Evolutionary conservation across 2,329 filamentous ascomycete species (phyloP), one percentile per base, ranked within the genome.

Genomic region (Ustilaginoidea virens): DNA sequence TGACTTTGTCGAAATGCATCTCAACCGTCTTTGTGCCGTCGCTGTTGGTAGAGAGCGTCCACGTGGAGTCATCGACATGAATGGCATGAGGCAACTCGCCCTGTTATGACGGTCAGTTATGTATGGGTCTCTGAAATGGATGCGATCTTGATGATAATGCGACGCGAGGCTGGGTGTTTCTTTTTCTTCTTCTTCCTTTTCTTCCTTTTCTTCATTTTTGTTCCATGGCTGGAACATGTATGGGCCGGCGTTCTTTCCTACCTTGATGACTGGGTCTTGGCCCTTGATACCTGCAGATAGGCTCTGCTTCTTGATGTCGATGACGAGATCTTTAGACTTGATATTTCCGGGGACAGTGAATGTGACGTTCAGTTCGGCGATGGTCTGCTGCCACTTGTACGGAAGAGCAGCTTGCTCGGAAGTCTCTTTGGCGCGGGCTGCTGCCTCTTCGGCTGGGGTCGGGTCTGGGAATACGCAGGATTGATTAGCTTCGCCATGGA

Each of bases 381-480:
- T 93, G 15, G 80, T 86, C 60, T 98, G 90, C 8, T 70, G 80
- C 90, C 90, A 98, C 60, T 92, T 90, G 74, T 98, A 98, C 1
- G 90, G 90, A 23, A 98, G 74, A 15, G 77, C 71, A 23, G 75
- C 79, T 62, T 98, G 90, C 60, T 98, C 90, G 44, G 76, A 79
- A 32, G 69, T 64, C 60, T 98, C 85, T 51, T 77, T 75, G 36
- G 73, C 76, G 39, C 61, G 63, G 33, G 67, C 63, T 13, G 69
- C 69, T 8, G 65, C 71, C 40, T 64, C 59, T 39, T 72, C 63
- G 37, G 66, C 69, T 34, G 65, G 56, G 14, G 60, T 63, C 31
- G 51, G 58, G 45, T 75, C 69, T 66, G 42, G 5, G 5, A 20
- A 11, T 17, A 17, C 14, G 20, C n/a, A n/a, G 28, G 8, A 3